Evolutionary conservation across 495 filamentous ascomycete genomes (phyloP), one percentile per base, ranked within the genome.

Genomic region (Penicillium tannophilum): DNA sequence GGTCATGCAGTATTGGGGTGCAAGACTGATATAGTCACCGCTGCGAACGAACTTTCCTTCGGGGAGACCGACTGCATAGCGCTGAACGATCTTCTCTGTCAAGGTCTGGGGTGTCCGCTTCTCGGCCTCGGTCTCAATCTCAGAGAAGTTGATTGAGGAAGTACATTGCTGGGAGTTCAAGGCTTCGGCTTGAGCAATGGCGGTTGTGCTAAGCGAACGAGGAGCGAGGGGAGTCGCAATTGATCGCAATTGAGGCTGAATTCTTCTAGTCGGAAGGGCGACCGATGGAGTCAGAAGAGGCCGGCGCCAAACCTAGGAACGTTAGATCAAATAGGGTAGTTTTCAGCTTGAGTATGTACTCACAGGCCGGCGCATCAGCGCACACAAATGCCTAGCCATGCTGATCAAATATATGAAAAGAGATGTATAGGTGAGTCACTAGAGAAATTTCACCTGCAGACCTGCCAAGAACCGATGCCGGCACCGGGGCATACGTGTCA

Each of bases 51-150:
- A 75, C 73, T 96, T 95, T 43, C 84, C 90, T 16, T 84, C 69
- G 19, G 86, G 66, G 5, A 96, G 83, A 45, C 87, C 90, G 16
- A 90, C 76, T 0, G 90, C 79, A 72, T 94, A 87, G 10, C 80
- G 71, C 67, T 97, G 93, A 0, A 96, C 88, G 54, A 97, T 96
- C 78, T 96, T 96, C 75, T 97, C 92, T 19, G 91, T 96, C 31
- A 96, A 74, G 52, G 91, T 96, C 72, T 97, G 93, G 1, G 67
- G 68, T 30, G 52, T 43, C 36, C 41, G 46, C 26, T 49, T 49
- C 16, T 49, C 46, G 16, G 39, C n/a, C 16, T 17, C 16, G 16
- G 39, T 41, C 16, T 17, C 16, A 17, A 41, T 41, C 39, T 41
- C 39, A 1, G 39, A 41, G 11, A 41, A n/a, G 4, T 16, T 16